Evolutionary conservation across 495 filamentous ascomycete genomes (phyloP), one percentile per base, ranked within the genome.

Genomic region (Aspergillus bridgeri): DNA sequence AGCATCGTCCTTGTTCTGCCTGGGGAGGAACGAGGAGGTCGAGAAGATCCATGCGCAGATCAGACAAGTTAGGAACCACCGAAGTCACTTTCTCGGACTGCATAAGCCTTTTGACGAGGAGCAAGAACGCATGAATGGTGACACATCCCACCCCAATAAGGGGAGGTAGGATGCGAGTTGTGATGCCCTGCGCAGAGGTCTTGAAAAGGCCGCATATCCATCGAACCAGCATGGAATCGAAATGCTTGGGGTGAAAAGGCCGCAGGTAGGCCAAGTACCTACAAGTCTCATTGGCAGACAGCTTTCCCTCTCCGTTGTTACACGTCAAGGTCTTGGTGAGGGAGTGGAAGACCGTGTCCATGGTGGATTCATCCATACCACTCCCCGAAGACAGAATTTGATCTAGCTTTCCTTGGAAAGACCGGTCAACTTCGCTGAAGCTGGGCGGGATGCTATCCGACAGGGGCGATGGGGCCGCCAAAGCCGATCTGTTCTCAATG

Each of bases 381-480:
- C 84, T 92, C 7, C 90, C 90, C 60, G 81, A 87, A 3, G 86
- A 77, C 23, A 96, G 75, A 5, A 90, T 76, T 55, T 89, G 89
- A 62, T 97, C 91, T 47, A 97, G 85, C 66, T 96, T 92, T 48
- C 94, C 90, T 22, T 86, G 85, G 48, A 90, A 80, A 22, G 88
- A 83, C 8, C 82, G 75, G 47, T 84, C 84, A 7, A 81, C 71
- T 49, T 84, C 80, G 48, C 86, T 83, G 51, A 89, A 77, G 3
- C 78, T 66, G 21, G 82, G 79, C 19, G 83, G 80, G 76, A 94
- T 88, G 65, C 85, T 89, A 58, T 98, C 94, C 2, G 91, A 96
- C 0, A 93, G 83, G 3, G 94, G 94, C 0, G 93, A 97, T 51
- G 88, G 92, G 13, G 89, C 90, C 61, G 91, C 86, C 3, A 85